Evolutionary conservation across 768 basidiomycete genomes (phyloP), one percentile per base, ranked within the genome.

Genomic region (Mycena sanguinolenta): DNA sequence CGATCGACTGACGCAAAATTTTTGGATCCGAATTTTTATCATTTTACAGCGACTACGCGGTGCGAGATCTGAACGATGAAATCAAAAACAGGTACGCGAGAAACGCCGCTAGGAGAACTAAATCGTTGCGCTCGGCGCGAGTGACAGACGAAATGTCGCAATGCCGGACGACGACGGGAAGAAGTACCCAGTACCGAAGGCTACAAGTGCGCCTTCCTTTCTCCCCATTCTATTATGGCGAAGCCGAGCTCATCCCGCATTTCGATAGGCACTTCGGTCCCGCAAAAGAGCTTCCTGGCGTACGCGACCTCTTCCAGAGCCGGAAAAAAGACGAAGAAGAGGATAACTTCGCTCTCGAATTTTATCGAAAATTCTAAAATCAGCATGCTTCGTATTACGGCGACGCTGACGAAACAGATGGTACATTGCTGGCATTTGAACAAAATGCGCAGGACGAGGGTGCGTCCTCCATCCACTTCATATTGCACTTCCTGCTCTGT

Each of bases 81-180:
- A 99, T 99, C 73, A 99, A 99, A 95, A 92, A 77, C 84, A 98
- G 17, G 84, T 99, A 87, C 88, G 97, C 38, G 97, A 99, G 82
- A 98, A 99, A 79, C 82, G 93, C 50, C 97, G 98, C 80, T 99
- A 96, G 95, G 97, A 99, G 83, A 34, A 96, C 74, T 97, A 98
- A 79, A 98, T 99, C 59, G 92, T 98, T n/a, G 91, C 92, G 96
- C 84, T 98, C 54, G 97, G 97, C 71, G 97, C 97, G 25, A 99
- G 98, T 78, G 99, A 98, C 79, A 87, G 95, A 75, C 85, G 97
- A 60, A 98, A 96, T 77, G 94, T 96, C 16, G 92, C 95, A 58
- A 97, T 97, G 94, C 76, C 95, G 74, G 95, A 97, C 77, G 95
- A 95, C 68, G 96, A 97, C 75, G 97, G 97, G 14, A 94, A 80